These are phyloP conservation scores for Colletotrichum camelliae DNA, from an alignment of 2,329 filamentous ascomycete genomes.

Conservation along the genomic window DNA sequence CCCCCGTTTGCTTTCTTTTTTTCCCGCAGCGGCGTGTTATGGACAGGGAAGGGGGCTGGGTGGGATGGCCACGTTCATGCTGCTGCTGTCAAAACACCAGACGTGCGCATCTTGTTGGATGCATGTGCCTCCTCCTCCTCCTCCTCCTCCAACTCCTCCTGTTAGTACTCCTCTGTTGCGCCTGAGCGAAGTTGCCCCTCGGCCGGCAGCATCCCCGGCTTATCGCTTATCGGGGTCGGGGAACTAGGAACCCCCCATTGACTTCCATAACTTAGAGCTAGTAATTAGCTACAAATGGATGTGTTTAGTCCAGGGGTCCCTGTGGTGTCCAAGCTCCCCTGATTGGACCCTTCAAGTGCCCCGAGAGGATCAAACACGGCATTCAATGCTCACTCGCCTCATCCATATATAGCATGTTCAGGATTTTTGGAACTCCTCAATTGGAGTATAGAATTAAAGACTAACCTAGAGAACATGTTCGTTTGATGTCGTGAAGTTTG, in stretches of 20 bases:
- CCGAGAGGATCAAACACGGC: neutral
- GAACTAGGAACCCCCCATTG: neutral
- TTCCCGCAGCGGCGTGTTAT: neutral
- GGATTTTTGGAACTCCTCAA: neutral
- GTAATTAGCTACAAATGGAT: too few relatives aligned
- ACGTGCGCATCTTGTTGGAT: neutral
- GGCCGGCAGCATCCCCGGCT: neutral
- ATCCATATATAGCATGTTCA: neutral
- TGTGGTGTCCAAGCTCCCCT: neutral
- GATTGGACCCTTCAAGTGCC: neutral
- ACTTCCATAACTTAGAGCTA: neutral
- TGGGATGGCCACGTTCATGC: constrained; percentile 12
- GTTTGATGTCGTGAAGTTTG: neutral
- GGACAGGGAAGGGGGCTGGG: neutral
- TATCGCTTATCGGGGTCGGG: neutral
- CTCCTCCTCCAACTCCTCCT: neutral
- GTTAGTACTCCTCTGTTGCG: neutral
- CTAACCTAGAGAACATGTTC: neutral
- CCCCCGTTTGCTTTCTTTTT: neutral
- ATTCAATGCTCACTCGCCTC: neutral
- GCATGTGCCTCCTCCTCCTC: neutral
- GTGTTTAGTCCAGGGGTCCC: neutral
- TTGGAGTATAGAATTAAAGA: neutral
- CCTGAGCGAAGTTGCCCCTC: neutral
- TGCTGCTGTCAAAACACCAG: constrained; percentile 12